Base-by-base conservation (phyloP, 164 flowering plant species). In the Kalanchoe fedtschenkoi region DNA sequence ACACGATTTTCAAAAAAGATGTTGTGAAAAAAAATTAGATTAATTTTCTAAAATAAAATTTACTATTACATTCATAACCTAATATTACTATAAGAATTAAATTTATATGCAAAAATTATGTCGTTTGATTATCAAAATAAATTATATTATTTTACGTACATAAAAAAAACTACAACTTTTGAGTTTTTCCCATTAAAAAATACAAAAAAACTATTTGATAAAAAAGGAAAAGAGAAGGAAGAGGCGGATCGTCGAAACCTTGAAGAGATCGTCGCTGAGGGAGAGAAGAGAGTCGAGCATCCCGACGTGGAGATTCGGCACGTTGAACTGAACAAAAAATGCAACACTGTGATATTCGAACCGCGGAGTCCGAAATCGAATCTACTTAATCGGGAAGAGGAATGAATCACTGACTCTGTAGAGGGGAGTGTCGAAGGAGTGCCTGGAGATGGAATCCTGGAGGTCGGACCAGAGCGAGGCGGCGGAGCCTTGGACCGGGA, bases 271-370 rank as follows among this genome's bases (percentile, higher is more conserved):
- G 62, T 93, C 98, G 64, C 95, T 87, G 67, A 93, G 92, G 3
- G 97, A 47, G 30, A 93, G 85, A 9, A 93, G 89, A 60, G 98
- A 90, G 75, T 93, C 98, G 16, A 93, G 76, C 33, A 97, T 90
- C 26, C 98, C 98, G 2, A 93, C 97, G 24, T 96, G 88, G 37
- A 93, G 96, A 81, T 85, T 83, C 6, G 98, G 98, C 13, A 77
- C 74, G 72, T 81, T 86, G 71, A 90, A 93, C 98, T 93, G 81
- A 51, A 17, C 56, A 51, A 30, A 51, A 28, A 51, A 4, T 5
- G 32, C n/a, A n/a, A n/a, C n/a, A n/a, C n/a, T n/a, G n/a, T n/a
- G n/a, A n/a, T n/a, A n/a, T n/a, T n/a, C n/a, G n/a, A n/a, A n/a
- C n/a, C n/a, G n/a, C n/a, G n/a, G n/a, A n/a, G n/a, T n/a, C n/a